Evolutionary conservation across 768 basidiomycete genomes (phyloP), one percentile per base, ranked within the genome.

Genomic region (Pholiota conissans): DNA sequence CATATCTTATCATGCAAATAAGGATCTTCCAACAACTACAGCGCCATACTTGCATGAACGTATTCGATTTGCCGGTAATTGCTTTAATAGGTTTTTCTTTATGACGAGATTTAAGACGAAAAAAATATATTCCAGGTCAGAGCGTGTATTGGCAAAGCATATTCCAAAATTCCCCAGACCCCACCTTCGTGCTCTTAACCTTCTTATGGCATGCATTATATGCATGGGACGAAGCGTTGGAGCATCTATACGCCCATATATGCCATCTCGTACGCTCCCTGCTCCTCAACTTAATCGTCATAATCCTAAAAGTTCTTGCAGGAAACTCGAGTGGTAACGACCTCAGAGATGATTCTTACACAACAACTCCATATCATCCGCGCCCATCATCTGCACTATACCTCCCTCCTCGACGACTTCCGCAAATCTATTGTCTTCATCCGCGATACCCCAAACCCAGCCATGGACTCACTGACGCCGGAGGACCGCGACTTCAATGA

Each of bases 181-280:
- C 84, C 0, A 85, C 85, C 0, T 83, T 85, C 56, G 60, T 84
- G 0, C 69, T 86, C 20, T 67, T 86, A 9, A 73, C 78, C 4
- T 78, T 79, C 35, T 67, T 85, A 18, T 86, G 84, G 85, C 81
- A 85, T 54, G 78, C 83, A 0, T 57, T 85, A 46, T 86, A 86
- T 60, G 79, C 82, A 0, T 86, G 84, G 83, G 84, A 86, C 54
- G 78, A 86, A 63, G 76, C 83, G 0, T 65, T 86, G 8, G 84
- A 85, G 59, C 67, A 73, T 30, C 67, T 86, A 5, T 85, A 84
- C 56, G 60, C 65, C 0, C 79, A 85, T 63, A 77, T 85, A 24
- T 79, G 74, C 62, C 64, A 60, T 34, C 69, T 85, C 24, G 84
- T 84, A 57, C 51, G 78, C 47, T 10, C 18, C 13, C 28, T 14